phyloP scores from a whole-genome alignment of 2,329 filamentous ascomycete species.

The Penicillium occitanis region DNA sequence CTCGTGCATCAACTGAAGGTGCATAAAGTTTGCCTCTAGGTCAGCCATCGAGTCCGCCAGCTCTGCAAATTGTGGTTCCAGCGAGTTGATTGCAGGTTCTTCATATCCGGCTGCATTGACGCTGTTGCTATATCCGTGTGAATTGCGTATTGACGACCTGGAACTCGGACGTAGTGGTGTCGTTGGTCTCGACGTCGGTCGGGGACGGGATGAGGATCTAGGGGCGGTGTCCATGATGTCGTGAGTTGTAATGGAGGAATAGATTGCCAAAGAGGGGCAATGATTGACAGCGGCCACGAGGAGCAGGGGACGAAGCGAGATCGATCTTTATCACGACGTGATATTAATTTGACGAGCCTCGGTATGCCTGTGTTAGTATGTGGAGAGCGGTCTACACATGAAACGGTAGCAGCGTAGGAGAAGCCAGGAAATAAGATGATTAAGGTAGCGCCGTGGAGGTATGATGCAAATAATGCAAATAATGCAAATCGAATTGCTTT shows the following conservation, averaged over 20 bases:
- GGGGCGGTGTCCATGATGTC: slow-evolving; percentile 33
- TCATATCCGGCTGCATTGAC: slow-evolving; percentile 39
- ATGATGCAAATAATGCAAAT: background rate
- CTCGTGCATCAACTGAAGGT: slow-evolving; percentile 95
- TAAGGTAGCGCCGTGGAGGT: background rate
- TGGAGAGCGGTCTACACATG: background rate
- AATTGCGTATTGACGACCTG: slow-evolving; percentile 81
- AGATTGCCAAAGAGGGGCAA: background rate
- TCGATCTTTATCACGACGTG: slow-evolving; percentile 1
- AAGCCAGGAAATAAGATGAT: background rate
- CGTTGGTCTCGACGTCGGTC: slow-evolving; percentile 72
- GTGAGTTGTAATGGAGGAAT: background rate
- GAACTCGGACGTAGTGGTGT: slow-evolving; percentile 90
- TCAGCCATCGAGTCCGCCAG: slow-evolving; percentile 92
- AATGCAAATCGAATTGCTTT: background rate
- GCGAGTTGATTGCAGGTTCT: slow-evolving; percentile 68
- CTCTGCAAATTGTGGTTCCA: slow-evolving; percentile 91
- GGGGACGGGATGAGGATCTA: slow-evolving; percentile 61
- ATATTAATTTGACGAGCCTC: slow-evolving; percentile 2
- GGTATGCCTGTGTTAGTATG: background rate
- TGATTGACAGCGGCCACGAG: background rate
- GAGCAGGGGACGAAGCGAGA: slow-evolving; percentile 1
- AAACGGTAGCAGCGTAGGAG: background rate
- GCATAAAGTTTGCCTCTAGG: slow-evolving; percentile 95
- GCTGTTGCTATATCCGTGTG: slow-evolving; percentile 54